Evolutionary conservation across 2,329 filamentous ascomycete genomes (phyloP), one percentile per base, ranked within the genome.

Genomic region (Colletotrichum sp.): DNA sequence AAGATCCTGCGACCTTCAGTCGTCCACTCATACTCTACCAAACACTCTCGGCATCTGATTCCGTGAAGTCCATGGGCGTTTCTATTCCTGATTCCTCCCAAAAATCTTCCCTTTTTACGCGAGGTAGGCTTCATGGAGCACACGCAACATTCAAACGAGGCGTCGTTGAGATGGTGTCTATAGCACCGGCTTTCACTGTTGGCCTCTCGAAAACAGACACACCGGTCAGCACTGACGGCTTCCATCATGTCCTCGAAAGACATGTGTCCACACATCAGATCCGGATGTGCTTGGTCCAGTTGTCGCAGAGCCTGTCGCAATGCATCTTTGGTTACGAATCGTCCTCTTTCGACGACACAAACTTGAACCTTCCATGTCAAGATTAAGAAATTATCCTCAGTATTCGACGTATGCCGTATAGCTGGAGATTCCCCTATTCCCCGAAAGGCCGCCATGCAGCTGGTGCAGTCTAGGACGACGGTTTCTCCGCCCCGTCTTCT

Each of bases 341-440:
- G 0, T 21, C 43, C 43, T 13, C 43, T 48, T 48, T 48, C 0
- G 18, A 48, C n/a, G 10, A 13, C 43, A 1, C 6, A 48, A 48
- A 48, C 43, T 48, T 48, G n/a, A 1, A 48, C 0, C 1, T 48
- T 48, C 43, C 43, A 48, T 21, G 43, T 1, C 2, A 48, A 48
- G 9, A 1, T 48, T 0, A 48, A 48, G 43, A 21, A 1, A 0
- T 48, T 48, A 1, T n/a, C 9, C n/a, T 1, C 10, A 13, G 2
- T 3, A 21, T n/a, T 48, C n/a, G n/a, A 48, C 43, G 18, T 48
- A 13, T 43, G 38, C 18, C 43, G 43, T 48, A 48, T 13, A 0
- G 1, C n/a, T 21, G 43, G 43, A n/a, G 18, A 9, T n/a, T 21
- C n/a, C n/a, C 43, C 43, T 48, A n/a, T 21, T 48, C 43, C 43